phyloP scores from a whole-genome alignment of 805 yeast genomes.

The Teunomyces barrocoloradensis region DNA sequence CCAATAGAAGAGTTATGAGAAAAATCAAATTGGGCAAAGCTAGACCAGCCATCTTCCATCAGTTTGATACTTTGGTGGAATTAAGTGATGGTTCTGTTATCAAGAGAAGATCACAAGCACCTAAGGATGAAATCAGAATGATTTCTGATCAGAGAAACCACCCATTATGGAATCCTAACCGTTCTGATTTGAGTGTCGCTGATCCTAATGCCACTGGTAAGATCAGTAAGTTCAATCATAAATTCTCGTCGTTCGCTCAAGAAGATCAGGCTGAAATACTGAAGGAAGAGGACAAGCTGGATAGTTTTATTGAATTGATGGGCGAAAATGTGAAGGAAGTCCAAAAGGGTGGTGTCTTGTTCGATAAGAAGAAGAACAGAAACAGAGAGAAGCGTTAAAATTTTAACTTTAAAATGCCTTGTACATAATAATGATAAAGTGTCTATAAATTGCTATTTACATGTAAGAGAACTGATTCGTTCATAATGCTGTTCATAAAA shows the following conservation, averaged over 20 bases:
- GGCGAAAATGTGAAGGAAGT: conserved; percentile 56
- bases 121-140: conserved; percentile 81
- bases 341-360: conserved; percentile 50
- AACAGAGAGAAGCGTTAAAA: conserved; percentile 18
- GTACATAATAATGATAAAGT: conserved; percentile 7
- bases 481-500: conserved; percentile 1
- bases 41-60: conserved; percentile 89
- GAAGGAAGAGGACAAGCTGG: conserved; percentile 19
- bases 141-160: conserved; percentile 86
- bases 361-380: conserved; percentile 45
- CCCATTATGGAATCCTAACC: conserved; percentile 84
- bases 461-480: not conserved
- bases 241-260: conserved; percentile 47
- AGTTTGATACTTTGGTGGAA: conserved; percentile 86
- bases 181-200: conserved; percentile 68
- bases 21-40: conserved; percentile 78
- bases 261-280: conserved; percentile 15
- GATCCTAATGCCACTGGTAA: conserved; percentile 87
- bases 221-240: conserved; percentile 69
- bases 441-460: conserved; percentile 8
- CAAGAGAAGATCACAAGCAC: conserved; percentile 78
- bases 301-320: conserved; percentile 58
- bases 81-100: conserved; percentile 92
- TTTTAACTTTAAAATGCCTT: not conserved
- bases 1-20: conserved; percentile 58